Conservation (phyloP, 768 basidiomycete genomes). For the Tephrocybe rancida region DNA sequence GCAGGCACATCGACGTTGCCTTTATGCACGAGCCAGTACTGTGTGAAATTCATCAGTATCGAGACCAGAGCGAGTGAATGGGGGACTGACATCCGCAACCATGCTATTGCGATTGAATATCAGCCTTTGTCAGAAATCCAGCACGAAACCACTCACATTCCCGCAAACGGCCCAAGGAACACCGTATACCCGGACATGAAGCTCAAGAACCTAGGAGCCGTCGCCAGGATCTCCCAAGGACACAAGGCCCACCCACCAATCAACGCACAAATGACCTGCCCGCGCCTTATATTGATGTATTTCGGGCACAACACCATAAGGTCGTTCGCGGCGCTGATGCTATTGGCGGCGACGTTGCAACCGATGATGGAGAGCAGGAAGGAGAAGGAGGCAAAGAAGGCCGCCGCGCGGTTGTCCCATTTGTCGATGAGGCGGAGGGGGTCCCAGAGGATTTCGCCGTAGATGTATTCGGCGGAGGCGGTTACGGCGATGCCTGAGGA, state of each 20-base stretch:
- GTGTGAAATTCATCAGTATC: background rate
- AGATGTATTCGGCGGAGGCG: conserved; percentile 70
- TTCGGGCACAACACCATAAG: conserved; percentile 77
- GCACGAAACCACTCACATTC: conserved; percentile 50
- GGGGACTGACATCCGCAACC: conserved; percentile 43
- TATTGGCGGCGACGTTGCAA: conserved; percentile 79
- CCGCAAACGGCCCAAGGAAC: conserved; percentile 85
- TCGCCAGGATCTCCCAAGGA: conserved; percentile 83
- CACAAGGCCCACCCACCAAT: conserved; percentile 85
- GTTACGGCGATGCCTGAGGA: conserved; percentile 70
- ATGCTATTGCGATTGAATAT: conserved; percentile 33
- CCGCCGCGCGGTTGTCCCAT: conserved; percentile 85
- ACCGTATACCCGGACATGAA: conserved; percentile 88
- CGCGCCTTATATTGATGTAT: conserved; percentile 82
- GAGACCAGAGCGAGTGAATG: background rate
- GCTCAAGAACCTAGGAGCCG: conserved; percentile 66
- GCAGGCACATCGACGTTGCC: conserved; percentile 79
- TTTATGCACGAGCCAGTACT: conserved; percentile 81
- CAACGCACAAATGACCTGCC: conserved; percentile 77
- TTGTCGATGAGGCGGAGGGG: conserved; percentile 73
- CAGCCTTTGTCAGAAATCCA: background rate
- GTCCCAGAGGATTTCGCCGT: conserved; percentile 71
- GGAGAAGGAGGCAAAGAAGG: conserved; percentile 80
- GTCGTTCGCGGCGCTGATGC: conserved; percentile 76
- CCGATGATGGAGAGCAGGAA: conserved; percentile 76